Evolutionary conservation across 257 asterid genomes (phyloP).

Genomic region (Fraxinus excelsior): DNA sequence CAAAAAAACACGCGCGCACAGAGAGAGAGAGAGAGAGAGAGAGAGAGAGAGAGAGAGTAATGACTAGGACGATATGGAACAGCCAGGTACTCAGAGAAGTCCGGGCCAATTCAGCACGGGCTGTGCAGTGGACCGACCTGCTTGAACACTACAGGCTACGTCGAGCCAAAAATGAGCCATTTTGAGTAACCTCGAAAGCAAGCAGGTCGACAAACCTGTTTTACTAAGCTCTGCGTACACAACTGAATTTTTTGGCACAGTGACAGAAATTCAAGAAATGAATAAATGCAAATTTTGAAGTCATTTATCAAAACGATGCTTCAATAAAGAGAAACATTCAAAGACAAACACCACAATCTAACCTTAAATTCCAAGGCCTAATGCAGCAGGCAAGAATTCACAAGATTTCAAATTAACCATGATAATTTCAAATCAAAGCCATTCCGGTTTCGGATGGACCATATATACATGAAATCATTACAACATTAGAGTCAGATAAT

Average conservation of each 20-base stretch:
- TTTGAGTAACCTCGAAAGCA: neutral
- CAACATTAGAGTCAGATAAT: conserved; percentile 11
- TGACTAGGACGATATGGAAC: too few species aligned
- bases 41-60: too few species aligned
- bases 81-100: too few species aligned
- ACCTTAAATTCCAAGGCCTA: neutral
- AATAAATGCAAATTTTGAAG: neutral
- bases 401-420: neutral
- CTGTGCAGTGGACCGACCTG: neutral
- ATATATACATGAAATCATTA: conserved; percentile 37
- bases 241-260: neutral
- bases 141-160: too few species aligned
- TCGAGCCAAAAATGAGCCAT: neutral
- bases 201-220: neutral
- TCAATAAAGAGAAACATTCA: neutral
- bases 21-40: too few species aligned
- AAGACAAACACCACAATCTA: neutral
- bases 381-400: neutral
- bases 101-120: too few species aligned
- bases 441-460: conserved; percentile 29
- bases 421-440: conserved; percentile 17
- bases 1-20: too few species aligned
- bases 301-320: neutral
- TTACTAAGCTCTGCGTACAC: neutral
- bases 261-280: neutral